Evolutionary conservation across 345 rosid genomes (phyloP), one percentile per base, ranked within the genome.

Genomic region (Bruguiera parviflora): DNA sequence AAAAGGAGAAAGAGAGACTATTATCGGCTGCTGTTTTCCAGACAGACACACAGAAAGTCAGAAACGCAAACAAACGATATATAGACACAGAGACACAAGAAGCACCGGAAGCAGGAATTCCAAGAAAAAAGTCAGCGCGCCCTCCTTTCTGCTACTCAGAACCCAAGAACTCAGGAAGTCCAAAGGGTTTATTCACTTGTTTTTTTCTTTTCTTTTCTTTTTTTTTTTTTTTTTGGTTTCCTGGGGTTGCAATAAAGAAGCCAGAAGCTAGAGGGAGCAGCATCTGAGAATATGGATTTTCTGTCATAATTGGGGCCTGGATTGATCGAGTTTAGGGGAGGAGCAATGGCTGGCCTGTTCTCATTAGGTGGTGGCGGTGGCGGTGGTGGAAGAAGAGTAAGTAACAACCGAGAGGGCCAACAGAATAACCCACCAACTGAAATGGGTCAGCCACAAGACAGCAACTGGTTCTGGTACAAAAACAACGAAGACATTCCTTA

Each of bases 331-430:
- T 75, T 72, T 82, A 75, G 52, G 74, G 77, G 74, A 72, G 71
- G 63, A 70, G 53, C 70, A 70, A 89, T 89, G 96, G 87, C 91
- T 63, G 91, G 89, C 59, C 68, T 83, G 46, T 89, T 84, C 75
- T 82, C 96, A 74, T 72, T 87, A 89, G 78, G 78, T 4, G 68
- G 77, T 15, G 72, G 76, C n/a, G 49, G 49, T 3, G 49, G 49
- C 3, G 82, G 76, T 27, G 16, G 47, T 0, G 49, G 49, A 3
- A 81, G 83, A 18, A 57, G 77, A 46, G 77, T 77, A 59, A 79
- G 77, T 71, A 69, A 59, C 64, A 46, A 73, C 71, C 80, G 77
- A 71, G 82, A 77, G 52, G 75, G 78, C 16, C 82, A 80, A 46
- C 74, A 67, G 46, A 75, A 74, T 63, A 67, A 56, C 60, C 72